Evolutionary conservation across 1,284 basidiomycete species (phyloP), one percentile per base, ranked within the genome.

Genomic region (Abortiporus biennis): DNA sequence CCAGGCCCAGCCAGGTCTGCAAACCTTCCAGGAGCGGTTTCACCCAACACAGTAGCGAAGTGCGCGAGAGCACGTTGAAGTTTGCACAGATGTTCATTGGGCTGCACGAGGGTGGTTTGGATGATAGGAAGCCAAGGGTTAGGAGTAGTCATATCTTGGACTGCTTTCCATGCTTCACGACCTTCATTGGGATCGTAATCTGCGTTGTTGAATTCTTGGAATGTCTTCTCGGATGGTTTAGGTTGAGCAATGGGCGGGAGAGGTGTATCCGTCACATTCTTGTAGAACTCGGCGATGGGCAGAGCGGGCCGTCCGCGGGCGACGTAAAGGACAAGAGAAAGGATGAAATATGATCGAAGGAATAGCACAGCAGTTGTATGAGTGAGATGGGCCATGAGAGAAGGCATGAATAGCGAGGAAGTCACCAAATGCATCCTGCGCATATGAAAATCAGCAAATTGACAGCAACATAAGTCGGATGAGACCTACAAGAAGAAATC

Each of bases 11-110:
- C 57, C 19, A 43, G 52, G 32, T 66, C 22, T 23, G 46, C 48
- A 38, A 60, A 62, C 35, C 58, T 55, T 2, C 71, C 71, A 1
- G 63, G 46, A 3, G 58, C 47, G 6, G 65, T 56, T 22, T 57
- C 52, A 4, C 79, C 77, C 42, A 76, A 81, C 27, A 72, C 40
- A n/a, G 55, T 45, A 0, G 64, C 68, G 50, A 69, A 80, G 56
- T 78, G 72, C 4, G 71, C 68, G 20, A 85, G 58, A 3, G 80
- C 64, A 15, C 82, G 69, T 51, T 78, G 72, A 6, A 69, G 52
- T 59, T 84, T 84, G 46, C 71, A 67, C 2, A 83, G 54, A 54
- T 85, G 83, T 45, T 82, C 78, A 51, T 83, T 76, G 3, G 74
- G 74, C 48, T 78, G 72, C 16, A 67, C 54, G 38, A 78, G 50